phyloP scores from a whole-genome alignment of 2,329 filamentous ascomycete genomes.

The Apiospora phragmitis region DNA sequence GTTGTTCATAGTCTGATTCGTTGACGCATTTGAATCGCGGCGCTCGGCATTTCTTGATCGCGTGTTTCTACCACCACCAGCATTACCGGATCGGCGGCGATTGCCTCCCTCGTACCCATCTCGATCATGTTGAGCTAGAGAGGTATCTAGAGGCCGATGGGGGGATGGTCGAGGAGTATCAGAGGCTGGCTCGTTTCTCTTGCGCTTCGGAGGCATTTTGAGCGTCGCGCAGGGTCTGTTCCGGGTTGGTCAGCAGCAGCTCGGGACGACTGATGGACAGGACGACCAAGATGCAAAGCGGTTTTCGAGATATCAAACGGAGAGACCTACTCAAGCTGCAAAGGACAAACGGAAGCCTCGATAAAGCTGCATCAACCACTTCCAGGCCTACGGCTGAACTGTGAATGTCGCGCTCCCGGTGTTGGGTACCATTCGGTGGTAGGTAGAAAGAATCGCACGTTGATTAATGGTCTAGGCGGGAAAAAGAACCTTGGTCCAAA shows the following conservation, averaged over 20 bases:
- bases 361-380: neutral
- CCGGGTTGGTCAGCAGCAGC: slow-evolving; percentile 24
- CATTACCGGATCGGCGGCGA: slow-evolving; percentile 38
- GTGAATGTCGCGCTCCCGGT: neutral
- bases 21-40: slow-evolving; percentile 46
- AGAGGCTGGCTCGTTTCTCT: slow-evolving; percentile 53
- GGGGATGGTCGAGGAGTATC: slow-evolving; percentile 59
- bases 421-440: neutral
- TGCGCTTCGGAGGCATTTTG: slow-evolving; percentile 60
- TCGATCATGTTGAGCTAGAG: slow-evolving; percentile 58
- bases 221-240: slow-evolving; percentile 17
- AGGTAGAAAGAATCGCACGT: slow-evolving; percentile 8
- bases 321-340: neutral
- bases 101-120: slow-evolving; percentile 43
- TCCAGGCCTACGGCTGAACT: neutral
- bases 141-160: slow-evolving; percentile 59
- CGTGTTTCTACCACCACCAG: slow-evolving; percentile 46
- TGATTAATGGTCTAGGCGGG: slow-evolving; percentile 16
- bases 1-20: neutral
- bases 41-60: slow-evolving; percentile 47
- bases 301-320: neutral
- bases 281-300: neutral
- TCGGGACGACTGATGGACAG: neutral
- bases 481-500: slow-evolving; percentile 16
- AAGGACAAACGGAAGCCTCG: neutral